Conservation (phyloP, 1,139 yeast genomes). For the Nakaseomyces nivariensis region DNA sequence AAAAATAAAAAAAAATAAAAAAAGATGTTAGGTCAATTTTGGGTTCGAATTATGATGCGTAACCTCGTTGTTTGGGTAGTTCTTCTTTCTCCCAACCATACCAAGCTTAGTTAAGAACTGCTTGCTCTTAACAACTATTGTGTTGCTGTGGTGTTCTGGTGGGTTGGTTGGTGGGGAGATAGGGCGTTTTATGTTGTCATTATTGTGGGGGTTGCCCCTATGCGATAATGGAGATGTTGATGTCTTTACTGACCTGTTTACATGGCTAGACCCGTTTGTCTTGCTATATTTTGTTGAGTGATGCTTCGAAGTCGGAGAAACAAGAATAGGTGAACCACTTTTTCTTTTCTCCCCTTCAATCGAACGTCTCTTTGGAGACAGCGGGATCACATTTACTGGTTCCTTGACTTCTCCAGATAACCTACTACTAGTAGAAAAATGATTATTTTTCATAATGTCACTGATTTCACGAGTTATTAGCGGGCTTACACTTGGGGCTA, state of each 20-base stretch:
- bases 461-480: not conserved
- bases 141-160: not conserved
- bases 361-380: not conserved
- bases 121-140: slow-evolving; percentile 1
- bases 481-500: slow-evolving; percentile 1
- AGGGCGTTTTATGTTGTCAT: not conserved
- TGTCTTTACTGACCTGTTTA: not conserved
- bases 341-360: not conserved
- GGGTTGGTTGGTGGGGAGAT: not conserved
- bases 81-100: slow-evolving; percentile 1
- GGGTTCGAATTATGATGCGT: not conserved
- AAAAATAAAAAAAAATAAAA: not conserved
- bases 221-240: slow-evolving; percentile 2
- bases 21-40: not conserved
- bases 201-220: not conserved
- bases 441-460: not conserved
- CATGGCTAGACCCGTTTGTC: not conserved
- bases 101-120: not conserved
- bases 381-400: not conserved
- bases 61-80: not conserved
- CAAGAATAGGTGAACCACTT: not conserved
- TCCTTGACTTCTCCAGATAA: not conserved
- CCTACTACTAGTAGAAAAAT: not conserved
- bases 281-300: not conserved
- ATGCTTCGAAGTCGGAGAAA: not conserved